Evolutionary conservation across 2,329 filamentous ascomycete species (phyloP).

Genomic region (Raffaelea deltoideospora): DNA sequence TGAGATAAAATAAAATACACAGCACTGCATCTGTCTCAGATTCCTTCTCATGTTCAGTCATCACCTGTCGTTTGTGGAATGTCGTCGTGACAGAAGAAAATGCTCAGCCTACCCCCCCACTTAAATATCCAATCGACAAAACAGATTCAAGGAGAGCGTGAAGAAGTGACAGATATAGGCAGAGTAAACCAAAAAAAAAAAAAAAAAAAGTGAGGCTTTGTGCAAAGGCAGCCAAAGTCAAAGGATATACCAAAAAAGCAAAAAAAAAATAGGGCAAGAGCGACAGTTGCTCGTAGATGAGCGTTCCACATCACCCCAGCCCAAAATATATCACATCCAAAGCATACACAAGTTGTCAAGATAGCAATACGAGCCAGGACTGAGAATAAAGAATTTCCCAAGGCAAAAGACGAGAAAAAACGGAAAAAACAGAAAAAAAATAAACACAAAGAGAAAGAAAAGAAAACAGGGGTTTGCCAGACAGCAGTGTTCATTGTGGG

Average conservation of each 20-base stretch:
- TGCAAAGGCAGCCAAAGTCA: neutral
- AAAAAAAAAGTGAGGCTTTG: no score
- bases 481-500: conserved; percentile 2
- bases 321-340: neutral
- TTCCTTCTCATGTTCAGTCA: no score
- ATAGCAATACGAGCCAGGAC: no score
- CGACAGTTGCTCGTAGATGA: no score
- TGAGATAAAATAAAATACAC: no score
- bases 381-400: neutral
- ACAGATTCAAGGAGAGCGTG: neutral
- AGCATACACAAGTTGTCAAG: neutral
- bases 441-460: conserved; percentile 2
- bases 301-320: neutral
- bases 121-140: neutral
- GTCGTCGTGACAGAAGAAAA: neutral
- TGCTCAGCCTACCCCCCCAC: neutral
- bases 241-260: neutral
- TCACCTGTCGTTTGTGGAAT: no score
- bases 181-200: neutral
- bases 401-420: conserved; percentile 8
- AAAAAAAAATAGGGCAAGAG: neutral
- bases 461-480: neutral
- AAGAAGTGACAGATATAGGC: neutral
- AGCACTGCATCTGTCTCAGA: no score
- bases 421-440: conserved; percentile 6